Base-by-base conservation (phyloP, 495 filamentous ascomycete genomes). In the Annulohypoxylon nitens region DNA sequence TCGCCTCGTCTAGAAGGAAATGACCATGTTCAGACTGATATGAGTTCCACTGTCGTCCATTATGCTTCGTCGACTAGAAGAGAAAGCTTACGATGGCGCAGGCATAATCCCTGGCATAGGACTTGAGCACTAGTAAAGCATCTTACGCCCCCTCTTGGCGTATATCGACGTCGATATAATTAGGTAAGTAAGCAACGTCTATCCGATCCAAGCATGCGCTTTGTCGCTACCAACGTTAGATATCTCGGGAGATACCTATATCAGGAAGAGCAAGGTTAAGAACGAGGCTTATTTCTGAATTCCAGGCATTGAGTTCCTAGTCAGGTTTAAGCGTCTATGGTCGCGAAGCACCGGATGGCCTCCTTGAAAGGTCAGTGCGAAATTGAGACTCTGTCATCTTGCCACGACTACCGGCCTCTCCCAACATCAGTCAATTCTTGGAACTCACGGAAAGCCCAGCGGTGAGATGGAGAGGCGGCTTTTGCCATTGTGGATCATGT, bases 281-380 rank as follows among this genome's bases (percentile, higher is more conserved):
- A 33, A n/a, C 45, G 39, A 26, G 39, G 18, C 30, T 47, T 66
- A 45, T 39, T 16, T 36, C 36, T 20, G 47, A n/a, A 50, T 71
- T 18, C 55, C 34, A 36, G 48, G 33, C 41, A 51, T 64, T 50
- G n/a, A 47, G 16, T 33, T 30, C 30, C 30, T 30, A 12, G 25
- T 62, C 37, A 43, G 23, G 39, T 20, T 59, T 62, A 23, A 34
- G 2, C n/a, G 33, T 64, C 34, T 23, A n/a, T 48, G 58, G 36
- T 61, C 30, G 41, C 14, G 37, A 57, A 20, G 41, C 7, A 12
- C 41, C 5, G 59, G 39, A 43, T 45, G 39, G 23, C 67, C 51
- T 69, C 66, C 66, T 39, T 26, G 16, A 60, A 51, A 51, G 59
- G 70, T 64, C 70, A 73, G 41, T 64, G 70, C 70, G 64, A 68